Evolutionary conservation across 2,329 filamentous ascomycete species (phyloP), one percentile per base, ranked within the genome.

Genomic region (Pestalotiopsis sp.): DNA sequence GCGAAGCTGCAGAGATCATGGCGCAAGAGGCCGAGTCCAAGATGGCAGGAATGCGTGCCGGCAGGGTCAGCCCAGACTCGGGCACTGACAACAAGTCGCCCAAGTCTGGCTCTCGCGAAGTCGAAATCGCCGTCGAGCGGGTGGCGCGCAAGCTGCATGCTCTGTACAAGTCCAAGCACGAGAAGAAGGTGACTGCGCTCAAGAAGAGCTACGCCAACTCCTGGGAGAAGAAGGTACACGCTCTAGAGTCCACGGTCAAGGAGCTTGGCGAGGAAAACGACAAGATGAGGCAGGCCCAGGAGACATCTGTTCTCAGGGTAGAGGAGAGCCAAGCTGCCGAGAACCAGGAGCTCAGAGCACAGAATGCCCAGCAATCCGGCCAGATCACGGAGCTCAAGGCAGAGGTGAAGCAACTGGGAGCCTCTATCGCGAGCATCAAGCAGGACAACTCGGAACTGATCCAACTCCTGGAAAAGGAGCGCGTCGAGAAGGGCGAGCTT

Each of bases 161-260:
- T 0, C 86, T 97, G 11, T 99, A 99, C 86, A 98, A 98, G 83
- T 90, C 92, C 77, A 99, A 99, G 82, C 96, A 99, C 78, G 95
- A 98, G 82, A 93, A 91, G 70, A 99, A 99, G 83, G 95, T 98
- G 58, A 88, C 93, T 1, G 95, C 94, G 3, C 85, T 99, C 71
- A 98, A 91, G 82, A 91, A 91, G 81, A 91, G 88, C 70, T 92
- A 98, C 81, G 94, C 98, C 78, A 88, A 88, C 60, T 90, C 95
- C 66, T 96, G 94, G 88, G 94, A 97, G 80, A 97, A 97, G 85
- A 93, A 92, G 75, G 88, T 95, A 67, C 88, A 88, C 66, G 92
- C 95, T 73, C 87, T 97, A 2, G 92, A 97, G 79, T 78, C 79
- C 20, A 89, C 89, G 70, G 84, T 97, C 57, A 89, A 89, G 59